A percentile compares a stretch with the other conserved stretches of the same genome.
Conservation (phyloP, 306 rosid species). For the Bauhinia variegata region DNA sequence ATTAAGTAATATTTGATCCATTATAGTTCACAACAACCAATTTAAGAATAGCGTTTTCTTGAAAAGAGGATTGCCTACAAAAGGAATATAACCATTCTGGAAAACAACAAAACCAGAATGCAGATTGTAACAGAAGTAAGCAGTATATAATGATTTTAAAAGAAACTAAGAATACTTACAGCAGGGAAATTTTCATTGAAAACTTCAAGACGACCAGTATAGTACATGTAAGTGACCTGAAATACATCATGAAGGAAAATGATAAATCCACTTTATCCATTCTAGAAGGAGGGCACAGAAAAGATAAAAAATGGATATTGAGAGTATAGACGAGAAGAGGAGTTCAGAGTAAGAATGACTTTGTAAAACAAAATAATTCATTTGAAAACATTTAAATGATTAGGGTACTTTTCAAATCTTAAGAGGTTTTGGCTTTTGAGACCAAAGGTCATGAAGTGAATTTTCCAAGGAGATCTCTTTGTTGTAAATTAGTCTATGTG, state of each 20-base stretch:
- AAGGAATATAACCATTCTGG: neutral
- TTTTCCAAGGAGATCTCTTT: no score
- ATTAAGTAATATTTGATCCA: constrained; percentile 9
- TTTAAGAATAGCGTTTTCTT: constrained; percentile 8
- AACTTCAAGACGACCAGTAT: constrained; percentile 98
- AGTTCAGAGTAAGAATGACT: no score
- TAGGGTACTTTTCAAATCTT: no score
- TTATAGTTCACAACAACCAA: constrained; percentile 17
- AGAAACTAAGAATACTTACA: constrained; percentile 59
- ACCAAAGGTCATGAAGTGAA: no score
- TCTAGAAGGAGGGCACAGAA: no score
- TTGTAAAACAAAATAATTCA: neutral
- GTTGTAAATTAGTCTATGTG: no score
- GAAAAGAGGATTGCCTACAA: constrained; percentile 16
- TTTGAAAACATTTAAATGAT: no score
- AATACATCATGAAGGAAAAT: constrained; percentile 35
- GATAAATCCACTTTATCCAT: constrained; percentile 24
- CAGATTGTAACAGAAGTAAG: constrained; percentile 13
- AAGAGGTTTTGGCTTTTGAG: no score
- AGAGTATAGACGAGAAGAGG: no score
- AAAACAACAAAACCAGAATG: constrained; percentile 19
- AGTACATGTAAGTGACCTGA: constrained; percentile 97
- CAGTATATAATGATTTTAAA: constrained; percentile 16
- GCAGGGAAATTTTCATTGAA: constrained; percentile 93
- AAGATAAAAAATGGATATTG: no score